Conservation (phyloP, 2,329 filamentous ascomycete species). For the Pseudogymnoascus sp. region DNA sequence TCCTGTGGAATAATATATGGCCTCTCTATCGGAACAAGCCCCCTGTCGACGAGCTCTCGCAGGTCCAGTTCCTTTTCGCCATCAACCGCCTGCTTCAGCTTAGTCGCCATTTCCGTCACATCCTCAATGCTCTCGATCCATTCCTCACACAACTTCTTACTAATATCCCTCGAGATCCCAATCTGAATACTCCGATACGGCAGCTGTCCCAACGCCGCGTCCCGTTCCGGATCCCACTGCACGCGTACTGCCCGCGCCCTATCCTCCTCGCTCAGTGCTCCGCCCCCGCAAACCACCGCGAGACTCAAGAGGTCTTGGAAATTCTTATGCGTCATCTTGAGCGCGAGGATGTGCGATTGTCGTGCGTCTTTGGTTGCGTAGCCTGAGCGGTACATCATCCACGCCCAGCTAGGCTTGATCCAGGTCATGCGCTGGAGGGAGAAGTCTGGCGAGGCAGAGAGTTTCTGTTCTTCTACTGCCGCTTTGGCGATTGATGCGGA, state of each 20-base stretch:
- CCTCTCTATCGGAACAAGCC: slow-evolving; percentile 37
- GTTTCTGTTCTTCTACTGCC: slow-evolving; percentile 41
- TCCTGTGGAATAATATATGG: slow-evolving; percentile 35
- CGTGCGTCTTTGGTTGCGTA: slow-evolving; percentile 48
- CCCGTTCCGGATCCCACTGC: slow-evolving; percentile 57
- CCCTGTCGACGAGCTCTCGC: slow-evolving; percentile 30
- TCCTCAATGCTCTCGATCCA: slow-evolving; percentile 49
- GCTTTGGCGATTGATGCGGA: slow-evolving; percentile 41
- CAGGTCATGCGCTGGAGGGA: slow-evolving; percentile 50
- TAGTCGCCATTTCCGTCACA: slow-evolving; percentile 44
- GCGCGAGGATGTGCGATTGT: slow-evolving; percentile 48
- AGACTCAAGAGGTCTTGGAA: slow-evolving; percentile 40
- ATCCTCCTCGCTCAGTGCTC: slow-evolving; percentile 18
- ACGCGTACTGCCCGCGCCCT: slow-evolving; percentile 37
- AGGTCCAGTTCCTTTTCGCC: slow-evolving; percentile 29
- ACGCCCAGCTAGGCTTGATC: slow-evolving; percentile 55
- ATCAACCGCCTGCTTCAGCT: slow-evolving; percentile 36
- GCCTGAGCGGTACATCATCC: slow-evolving; percentile 56
- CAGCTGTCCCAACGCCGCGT: slow-evolving; percentile 36
- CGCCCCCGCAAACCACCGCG: slow-evolving; percentile 28
- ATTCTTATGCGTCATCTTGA: slow-evolving; percentile 42
- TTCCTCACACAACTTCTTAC: slow-evolving; percentile 38
- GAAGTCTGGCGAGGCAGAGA: slow-evolving; percentile 45
- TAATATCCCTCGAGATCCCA: slow-evolving; percentile 42
- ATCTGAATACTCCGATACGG: slow-evolving; percentile 51